Evolutionary conservation across 164 flowering plant species (phyloP).

Genomic region (Saururus chinensis): DNA sequence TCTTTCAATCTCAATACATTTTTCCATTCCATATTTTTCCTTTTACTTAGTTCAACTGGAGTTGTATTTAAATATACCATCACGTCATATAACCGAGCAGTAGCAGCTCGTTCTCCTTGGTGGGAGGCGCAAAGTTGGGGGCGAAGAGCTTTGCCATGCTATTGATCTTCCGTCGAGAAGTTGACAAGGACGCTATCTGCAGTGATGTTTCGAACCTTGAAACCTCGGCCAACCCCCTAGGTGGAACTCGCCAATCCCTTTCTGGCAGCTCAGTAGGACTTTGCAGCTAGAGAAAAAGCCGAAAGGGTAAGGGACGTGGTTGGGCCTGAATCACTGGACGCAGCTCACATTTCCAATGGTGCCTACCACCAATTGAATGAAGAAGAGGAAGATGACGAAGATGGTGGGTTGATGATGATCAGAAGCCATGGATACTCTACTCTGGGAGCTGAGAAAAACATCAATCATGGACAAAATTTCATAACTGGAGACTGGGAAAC

Average conservation of each 20-base stretch:
- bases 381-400: slow-evolving; percentile 3
- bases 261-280: slow-evolving; percentile 47
- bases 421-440: neutral
- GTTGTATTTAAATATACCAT: no score
- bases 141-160: slow-evolving; percentile 19
- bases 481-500: no score
- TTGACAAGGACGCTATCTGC: slow-evolving; percentile 24
- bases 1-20: no score
- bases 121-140: slow-evolving; percentile 38
- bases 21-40: no score
- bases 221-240: slow-evolving; percentile 17
- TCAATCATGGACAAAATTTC: no score
- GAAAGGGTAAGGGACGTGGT: slow-evolving; percentile 41
- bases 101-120: slow-evolving; percentile 44
- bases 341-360: slow-evolving; percentile 18
- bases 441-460: no score
- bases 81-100: no score
- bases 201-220: slow-evolving; percentile 25
- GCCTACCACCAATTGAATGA: slow-evolving; percentile 1
- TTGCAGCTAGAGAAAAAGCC: slow-evolving; percentile 61
- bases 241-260: slow-evolving; percentile 10
- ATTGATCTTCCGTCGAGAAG: slow-evolving; percentile 29
- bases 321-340: slow-evolving; percentile 23
- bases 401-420: no score
- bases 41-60: no score